Conservation (phyloP, 345 rosid species). For the Bruguiera gymnorhiza region DNA sequence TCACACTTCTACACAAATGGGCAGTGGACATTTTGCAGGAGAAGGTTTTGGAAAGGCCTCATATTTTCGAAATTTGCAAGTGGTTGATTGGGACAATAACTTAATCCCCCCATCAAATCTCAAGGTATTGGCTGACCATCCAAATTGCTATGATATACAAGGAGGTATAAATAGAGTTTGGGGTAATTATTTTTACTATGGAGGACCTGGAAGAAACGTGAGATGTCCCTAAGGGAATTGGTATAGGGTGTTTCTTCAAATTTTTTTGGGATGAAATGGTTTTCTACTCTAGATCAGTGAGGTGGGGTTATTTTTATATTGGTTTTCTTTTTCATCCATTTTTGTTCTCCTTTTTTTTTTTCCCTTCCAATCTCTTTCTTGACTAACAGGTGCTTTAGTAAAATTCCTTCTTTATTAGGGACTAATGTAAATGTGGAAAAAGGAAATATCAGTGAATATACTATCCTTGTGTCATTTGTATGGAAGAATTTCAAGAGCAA, state of each 20-base stretch:
- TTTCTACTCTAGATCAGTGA: slow-evolving; percentile 35
- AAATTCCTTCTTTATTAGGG: slow-evolving; percentile 28
- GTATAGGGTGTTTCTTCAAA: slow-evolving; percentile 8
- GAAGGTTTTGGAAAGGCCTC: slow-evolving; percentile 93
- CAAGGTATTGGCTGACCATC: slow-evolving; percentile 74
- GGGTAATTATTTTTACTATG: slow-evolving; percentile 93
- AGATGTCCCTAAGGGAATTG: slow-evolving; percentile 58
- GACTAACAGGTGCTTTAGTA: slow-evolving; percentile 35
- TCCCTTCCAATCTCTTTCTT: neutral
- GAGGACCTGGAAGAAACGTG: slow-evolving; percentile 91
- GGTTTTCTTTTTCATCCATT: slow-evolving; percentile 28
- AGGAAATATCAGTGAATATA: slow-evolving; percentile 27
- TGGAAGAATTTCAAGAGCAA: slow-evolving; percentile 7
- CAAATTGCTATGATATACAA: slow-evolving; percentile 84
- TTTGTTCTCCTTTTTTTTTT: slow-evolving; percentile 5
- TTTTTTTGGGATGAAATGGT: slow-evolving; percentile 34
- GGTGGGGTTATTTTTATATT: slow-evolving; percentile 36
- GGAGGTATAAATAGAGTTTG: slow-evolving; percentile 78
- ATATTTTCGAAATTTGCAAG: slow-evolving; percentile 80
- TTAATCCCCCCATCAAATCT: slow-evolving; percentile 66
- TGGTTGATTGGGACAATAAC: slow-evolving; percentile 93
- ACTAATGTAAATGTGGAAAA: slow-evolving; percentile 40
- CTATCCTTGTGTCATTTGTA: neutral
- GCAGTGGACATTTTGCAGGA: slow-evolving; percentile 92
- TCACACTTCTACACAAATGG: slow-evolving; percentile 93